A percentile compares a stretch with the other conserved stretches of the same genome.
Conservation (phyloP, 1,139 yeast genomes). For the Saccharomyces hybrid region DNA sequence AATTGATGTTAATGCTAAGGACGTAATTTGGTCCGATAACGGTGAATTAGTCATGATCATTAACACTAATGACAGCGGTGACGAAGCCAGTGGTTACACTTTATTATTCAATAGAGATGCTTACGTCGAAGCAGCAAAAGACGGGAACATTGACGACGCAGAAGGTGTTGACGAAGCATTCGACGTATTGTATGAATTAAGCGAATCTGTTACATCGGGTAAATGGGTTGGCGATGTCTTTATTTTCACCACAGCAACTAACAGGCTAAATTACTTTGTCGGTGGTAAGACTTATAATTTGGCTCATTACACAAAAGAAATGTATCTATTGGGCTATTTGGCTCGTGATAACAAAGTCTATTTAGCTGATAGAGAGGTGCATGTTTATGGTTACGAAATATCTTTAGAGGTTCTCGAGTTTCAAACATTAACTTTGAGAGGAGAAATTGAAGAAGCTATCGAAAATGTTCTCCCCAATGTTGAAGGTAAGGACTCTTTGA, state of each 20-base stretch:
- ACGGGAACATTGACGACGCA: conserved; percentile 58
- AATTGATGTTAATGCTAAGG: conserved; percentile 74
- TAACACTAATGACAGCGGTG: conserved; percentile 37
- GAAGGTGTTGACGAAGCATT: conserved; percentile 86
- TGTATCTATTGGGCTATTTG: conserved; percentile 81
- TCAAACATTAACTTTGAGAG: conserved; percentile 91
- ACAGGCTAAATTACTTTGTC: conserved; percentile 86
- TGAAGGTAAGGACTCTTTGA: conserved; percentile 58
- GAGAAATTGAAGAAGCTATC: conserved; percentile 72
- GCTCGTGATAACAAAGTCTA: conserved; percentile 86
- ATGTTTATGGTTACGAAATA: conserved; percentile 72
- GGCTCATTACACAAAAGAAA: conserved; percentile 86
- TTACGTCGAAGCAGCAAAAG: conserved; percentile 56
- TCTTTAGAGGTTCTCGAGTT: conserved; percentile 85
- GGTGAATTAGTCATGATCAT: conserved; percentile 82
- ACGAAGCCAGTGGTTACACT: conserved; percentile 54
- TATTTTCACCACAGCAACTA: conserved; percentile 76
- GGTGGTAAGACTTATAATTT: conserved; percentile 91
- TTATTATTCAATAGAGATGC: conserved; percentile 63
- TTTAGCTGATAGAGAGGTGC: conserved; percentile 83
- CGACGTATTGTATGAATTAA: conserved; percentile 75
- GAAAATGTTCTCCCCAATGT: conserved; percentile 58
- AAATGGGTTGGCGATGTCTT: conserved; percentile 97
- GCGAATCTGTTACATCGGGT: conserved; percentile 79
- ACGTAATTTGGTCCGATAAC: conserved; percentile 87